Evolutionary conservation across 2,329 filamentous ascomycete genomes (phyloP), one percentile per base, ranked within the genome.

Genomic region (Fusarium clavum): DNA sequence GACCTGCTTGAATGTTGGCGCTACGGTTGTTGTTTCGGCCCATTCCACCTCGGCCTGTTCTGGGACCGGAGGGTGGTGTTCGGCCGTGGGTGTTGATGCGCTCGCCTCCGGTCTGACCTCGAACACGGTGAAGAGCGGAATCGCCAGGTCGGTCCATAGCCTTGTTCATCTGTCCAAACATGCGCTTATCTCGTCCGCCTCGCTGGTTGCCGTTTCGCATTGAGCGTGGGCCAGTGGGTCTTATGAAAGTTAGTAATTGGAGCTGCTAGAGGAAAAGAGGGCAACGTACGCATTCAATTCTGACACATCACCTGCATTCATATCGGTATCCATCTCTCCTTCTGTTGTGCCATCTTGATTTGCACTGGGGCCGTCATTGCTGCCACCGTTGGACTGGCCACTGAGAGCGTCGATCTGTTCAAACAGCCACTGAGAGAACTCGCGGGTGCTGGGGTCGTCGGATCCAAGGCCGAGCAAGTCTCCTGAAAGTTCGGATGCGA

Each of bases 391-490:
- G 63, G 90, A 76, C 77, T 91, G 88, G 51, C 84, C 83, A 75
- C 91, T 89, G 67, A 96, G 84, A 14, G 83, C 70, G 47, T 91
- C 88, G 65, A 97, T 91, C 79, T 97, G 92, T 58, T 94, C 88
- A 78, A 98, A 98, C n/a, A 99, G 84, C 96, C 96, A 99, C 78
- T 86, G 87, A 67, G 94, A 90, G 78, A 99, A 98, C 57, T 94
- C 91, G 67, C 88, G 88, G 10, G 94, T 93, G 70, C 90, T 91
- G 53, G 92, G 89, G 74, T 98, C 95, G 64, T 97, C 94, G 48
- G 94, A 90, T 5, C 90, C 89, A 7, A 98, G 87, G 61, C 90
- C 90, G 5, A 99, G 87, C 44, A 99, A 87, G 75, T 99, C 96
- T 70, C 91, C 92, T 2, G 94, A 92, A 16, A 99, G 89, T 79